Evolutionary conservation across 257 asterid genomes (phyloP).

Genomic region (Linaria vulgaris): DNA sequence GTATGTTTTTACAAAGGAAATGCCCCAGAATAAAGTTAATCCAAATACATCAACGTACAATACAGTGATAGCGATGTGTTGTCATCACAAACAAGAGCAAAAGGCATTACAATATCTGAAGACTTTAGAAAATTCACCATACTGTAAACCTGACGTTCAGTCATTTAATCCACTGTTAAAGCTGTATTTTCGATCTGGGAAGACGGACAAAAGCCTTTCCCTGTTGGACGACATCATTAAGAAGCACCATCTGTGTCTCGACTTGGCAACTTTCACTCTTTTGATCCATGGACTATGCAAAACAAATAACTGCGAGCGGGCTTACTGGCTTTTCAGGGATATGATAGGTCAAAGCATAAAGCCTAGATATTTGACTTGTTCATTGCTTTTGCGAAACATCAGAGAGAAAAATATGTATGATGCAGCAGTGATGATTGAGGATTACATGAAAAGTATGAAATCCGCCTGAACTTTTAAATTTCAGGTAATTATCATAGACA

Average conservation of each 20-base stretch:
- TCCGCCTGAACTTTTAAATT: constrained; percentile 35
- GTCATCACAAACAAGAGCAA: constrained; percentile 52
- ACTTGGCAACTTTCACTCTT: constrained; percentile 72
- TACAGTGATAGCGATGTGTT: constrained; percentile 79
- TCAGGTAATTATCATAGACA: neutral
- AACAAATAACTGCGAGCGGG: constrained; percentile 52
- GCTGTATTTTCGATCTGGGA: constrained; percentile 43
- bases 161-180: constrained; percentile 69
- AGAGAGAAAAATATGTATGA: constrained; percentile 55
- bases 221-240: constrained; percentile 56
- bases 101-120: constrained; percentile 48
- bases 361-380: constrained; percentile 79
- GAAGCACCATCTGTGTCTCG: constrained; percentile 67
- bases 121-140: constrained; percentile 55
- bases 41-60: constrained; percentile 80
- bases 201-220: constrained; percentile 30
- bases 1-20: constrained; percentile 50
- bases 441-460: constrained; percentile 66
- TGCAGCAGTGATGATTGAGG: constrained; percentile 56
- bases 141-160: constrained; percentile 77
- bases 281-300: constrained; percentile 82
- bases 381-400: constrained; percentile 60
- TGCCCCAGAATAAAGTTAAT: constrained; percentile 40
- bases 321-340: constrained; percentile 56
- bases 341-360: constrained; percentile 64